phyloP scores from a whole-genome alignment of 1,284 basidiomycete genomes.

The Cutaneotrichosporon cavernicola region DNA sequence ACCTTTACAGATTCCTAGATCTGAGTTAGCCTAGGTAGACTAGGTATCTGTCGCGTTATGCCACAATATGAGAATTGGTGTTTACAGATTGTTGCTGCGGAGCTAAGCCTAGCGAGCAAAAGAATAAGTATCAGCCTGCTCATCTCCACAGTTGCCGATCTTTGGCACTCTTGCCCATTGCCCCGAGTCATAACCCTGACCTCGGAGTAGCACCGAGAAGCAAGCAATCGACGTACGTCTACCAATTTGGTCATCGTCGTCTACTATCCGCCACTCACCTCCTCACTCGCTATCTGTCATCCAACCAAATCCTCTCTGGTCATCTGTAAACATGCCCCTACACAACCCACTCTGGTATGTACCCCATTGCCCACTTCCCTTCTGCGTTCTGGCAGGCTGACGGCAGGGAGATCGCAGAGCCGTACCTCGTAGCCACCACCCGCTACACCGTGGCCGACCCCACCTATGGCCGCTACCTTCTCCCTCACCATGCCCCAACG shows the following conservation, averaged over 20 bases:
- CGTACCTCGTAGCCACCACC: constrained; percentile 37
- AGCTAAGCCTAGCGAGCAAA: too few relatives aligned
- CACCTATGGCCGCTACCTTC: constrained; percentile 49
- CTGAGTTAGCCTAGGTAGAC: neutral
- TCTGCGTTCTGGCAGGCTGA: neutral
- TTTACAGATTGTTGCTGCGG: neutral
- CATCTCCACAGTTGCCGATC: too few relatives aligned
- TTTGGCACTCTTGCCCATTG: too few relatives aligned
- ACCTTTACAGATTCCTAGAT: neutral
- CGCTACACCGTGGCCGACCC: constrained; percentile 46
- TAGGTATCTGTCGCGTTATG: neutral
- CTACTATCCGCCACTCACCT: too few relatives aligned
- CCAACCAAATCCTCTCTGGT: neutral
- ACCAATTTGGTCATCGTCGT: too few relatives aligned
- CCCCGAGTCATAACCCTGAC: too few relatives aligned
- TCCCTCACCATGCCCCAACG: constrained; percentile 45
- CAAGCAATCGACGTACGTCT: too few relatives aligned
- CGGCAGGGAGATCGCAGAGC: constrained; percentile 48
- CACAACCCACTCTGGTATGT: constrained; percentile 34
- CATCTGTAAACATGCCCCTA: constrained; percentile 26
- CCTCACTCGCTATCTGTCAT: neutral
- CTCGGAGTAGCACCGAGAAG: too few relatives aligned
- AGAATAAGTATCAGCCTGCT: too few relatives aligned
- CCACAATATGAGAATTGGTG: neutral
- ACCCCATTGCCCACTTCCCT: neutral